Conservation (phyloP, 257 asterid species). For the Solanum microdontum region DNA sequence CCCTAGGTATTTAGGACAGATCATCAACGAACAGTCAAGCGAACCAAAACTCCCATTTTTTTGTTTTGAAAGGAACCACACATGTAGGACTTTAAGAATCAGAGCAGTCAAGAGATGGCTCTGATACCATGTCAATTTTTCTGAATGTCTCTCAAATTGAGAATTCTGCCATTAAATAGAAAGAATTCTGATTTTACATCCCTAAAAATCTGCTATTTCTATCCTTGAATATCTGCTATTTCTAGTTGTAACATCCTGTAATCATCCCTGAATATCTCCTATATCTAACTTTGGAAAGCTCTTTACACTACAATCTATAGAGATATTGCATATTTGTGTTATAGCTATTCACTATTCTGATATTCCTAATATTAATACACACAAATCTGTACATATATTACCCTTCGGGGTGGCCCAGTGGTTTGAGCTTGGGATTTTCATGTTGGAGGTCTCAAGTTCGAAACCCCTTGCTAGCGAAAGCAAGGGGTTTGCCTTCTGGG, state of each 20-base stretch:
- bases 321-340: background rate
- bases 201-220: background rate
- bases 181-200: background rate
- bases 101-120: background rate
- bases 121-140: background rate
- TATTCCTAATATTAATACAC: background rate
- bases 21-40: background rate
- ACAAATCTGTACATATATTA: background rate
- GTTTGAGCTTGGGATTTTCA: too few species aligned
- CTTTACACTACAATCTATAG: background rate
- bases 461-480: too few species aligned
- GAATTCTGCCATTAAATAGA: background rate
- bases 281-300: background rate
- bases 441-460: too few species aligned
- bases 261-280: background rate
- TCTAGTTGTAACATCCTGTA: background rate
- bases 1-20: background rate
- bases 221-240: background rate
- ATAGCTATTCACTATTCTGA: background rate
- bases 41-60: background rate
- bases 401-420: too few species aligned
- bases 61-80: background rate
- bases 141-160: background rate
- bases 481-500: too few species aligned
- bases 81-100: background rate